phyloP scores from a whole-genome alignment of 495 filamentous ascomycete genomes.

The Penicillium longicatenatum region DNA sequence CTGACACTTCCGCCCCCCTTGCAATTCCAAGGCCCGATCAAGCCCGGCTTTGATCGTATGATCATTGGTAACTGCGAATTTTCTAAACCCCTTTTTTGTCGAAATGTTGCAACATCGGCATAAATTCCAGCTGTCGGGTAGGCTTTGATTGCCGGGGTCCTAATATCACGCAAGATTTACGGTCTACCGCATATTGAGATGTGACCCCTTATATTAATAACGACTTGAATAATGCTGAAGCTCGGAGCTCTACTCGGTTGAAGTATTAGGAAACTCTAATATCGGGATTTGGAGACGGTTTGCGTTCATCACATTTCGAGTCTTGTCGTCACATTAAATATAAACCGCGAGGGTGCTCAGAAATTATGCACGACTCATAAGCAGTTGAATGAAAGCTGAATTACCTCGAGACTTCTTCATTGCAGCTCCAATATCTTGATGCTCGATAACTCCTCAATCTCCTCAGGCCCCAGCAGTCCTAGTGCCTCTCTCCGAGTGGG shows the following conservation, averaged over 20 bases:
- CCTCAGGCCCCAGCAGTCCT: conserved; percentile 42
- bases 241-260: neutral
- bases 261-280: too few species aligned
- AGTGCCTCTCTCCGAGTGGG: conserved; percentile 61
- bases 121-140: neutral
- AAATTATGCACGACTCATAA: too few species aligned
- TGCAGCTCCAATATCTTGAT: neutral
- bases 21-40: neutral
- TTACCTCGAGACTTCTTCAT: neutral
- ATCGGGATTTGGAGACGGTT: too few species aligned
- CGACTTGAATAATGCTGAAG: neutral
- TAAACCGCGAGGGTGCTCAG: neutral
- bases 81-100: neutral
- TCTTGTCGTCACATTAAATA: neutral
- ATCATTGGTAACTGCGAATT: conserved; percentile 15
- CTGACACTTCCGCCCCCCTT: conserved; percentile 8
- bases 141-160: neutral
- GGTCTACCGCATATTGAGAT: neutral
- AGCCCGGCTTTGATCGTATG: conserved; percentile 6
- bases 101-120: neutral
- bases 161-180: neutral
- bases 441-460: conserved; percentile 19
- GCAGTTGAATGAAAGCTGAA: too few species aligned
- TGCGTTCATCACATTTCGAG: neutral
- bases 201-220: neutral